phyloP scores from a whole-genome alignment of 2,329 filamentous ascomycete genomes.

The Pezicula radicicola region DNA sequence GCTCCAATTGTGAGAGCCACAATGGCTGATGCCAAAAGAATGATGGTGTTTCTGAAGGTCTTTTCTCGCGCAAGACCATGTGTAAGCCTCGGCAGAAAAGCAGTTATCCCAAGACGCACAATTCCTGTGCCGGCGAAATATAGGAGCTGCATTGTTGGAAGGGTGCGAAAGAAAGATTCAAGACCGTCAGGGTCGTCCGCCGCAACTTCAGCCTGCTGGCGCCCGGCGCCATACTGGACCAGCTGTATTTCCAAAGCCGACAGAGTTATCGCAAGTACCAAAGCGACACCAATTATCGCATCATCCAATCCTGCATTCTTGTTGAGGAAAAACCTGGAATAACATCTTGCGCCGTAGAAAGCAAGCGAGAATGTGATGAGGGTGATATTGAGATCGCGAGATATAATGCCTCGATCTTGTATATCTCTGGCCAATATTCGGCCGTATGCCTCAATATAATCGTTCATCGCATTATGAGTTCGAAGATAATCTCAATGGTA shows the following conservation, averaged over 20 bases:
- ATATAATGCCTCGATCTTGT: slow-evolving; percentile 6
- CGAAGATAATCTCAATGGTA: too few species aligned
- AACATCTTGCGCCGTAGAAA: slow-evolving; percentile 24
- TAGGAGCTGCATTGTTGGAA: slow-evolving; percentile 11
- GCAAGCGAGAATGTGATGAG: slow-evolving; percentile 29
- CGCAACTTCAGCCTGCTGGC: background rate
- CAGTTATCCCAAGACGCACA: slow-evolving; percentile 30
- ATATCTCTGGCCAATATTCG: too few species aligned
- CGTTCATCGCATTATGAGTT: too few species aligned
- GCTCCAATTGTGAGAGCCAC: background rate
- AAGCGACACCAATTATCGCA: slow-evolving; percentile 23
- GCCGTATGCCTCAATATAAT: background rate
- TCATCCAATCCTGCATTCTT: slow-evolving; percentile 30
- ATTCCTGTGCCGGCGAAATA: slow-evolving; percentile 29
- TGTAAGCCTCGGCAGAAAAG: slow-evolving; percentile 30
- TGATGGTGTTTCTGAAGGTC: slow-evolving; percentile 25
- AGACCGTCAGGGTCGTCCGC: background rate
- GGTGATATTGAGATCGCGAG: slow-evolving; percentile 12
- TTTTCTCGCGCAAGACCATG: slow-evolving; percentile 13
- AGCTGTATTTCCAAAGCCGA: slow-evolving; percentile 1
- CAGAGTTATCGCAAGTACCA: slow-evolving; percentile 11
- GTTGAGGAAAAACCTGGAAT: slow-evolving; percentile 27
- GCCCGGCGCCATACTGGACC: slow-evolving; percentile 3
- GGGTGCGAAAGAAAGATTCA: slow-evolving; percentile 1
- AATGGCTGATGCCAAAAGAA: background rate